Base-by-base conservation (phyloP, 1,284 basidiomycete species). In the Cerrena zonata region DNA sequence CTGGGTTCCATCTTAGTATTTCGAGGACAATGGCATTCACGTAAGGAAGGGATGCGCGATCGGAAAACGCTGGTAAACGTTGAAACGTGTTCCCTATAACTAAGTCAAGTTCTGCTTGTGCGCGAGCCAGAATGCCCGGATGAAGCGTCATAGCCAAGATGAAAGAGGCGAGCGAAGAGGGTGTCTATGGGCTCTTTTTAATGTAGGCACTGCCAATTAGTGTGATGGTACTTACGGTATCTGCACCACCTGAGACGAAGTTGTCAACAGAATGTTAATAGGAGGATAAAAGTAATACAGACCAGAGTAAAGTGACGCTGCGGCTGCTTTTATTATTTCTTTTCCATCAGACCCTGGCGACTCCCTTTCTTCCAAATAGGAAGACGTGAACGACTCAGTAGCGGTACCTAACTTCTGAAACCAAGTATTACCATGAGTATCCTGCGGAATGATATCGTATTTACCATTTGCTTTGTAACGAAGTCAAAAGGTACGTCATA, bases 301-400 rank as follows among this genome's bases (percentile, higher is more conserved):
- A 66, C 70, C 69, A 4, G 70, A 70, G 50, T 73, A 74, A 21
- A 72, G 60, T 2, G 71, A 70, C 4, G 69, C 69, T 1, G 68
- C 71, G 12, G 70, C 67, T 1, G 65, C 65, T 41, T 73, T 70
- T 45, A 72, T 63, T 2, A 70, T 51, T 26, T 69, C 67, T 49
- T 72, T 67, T n/a, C 69, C 66, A 15, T 49, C 53, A 3, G 46
- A 36, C 0, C 52, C 57, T 1, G 56, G 55, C 12, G 36, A 21
- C 2, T 47, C 52, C 25, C 60, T 66, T 23, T 64, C 60, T n/a
- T 63, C 54, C 1, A 69, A 48, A 45, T 62, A 67, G 7, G 50
- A 48, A 1, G 63, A 63, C 5, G 63, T 61, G 53, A 70, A 68
- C 13, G 68, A 69, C 1, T 57, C 53, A 2, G 27, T 34, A 2